Evolutionary conservation across 164 flowering plant species (phyloP), one percentile per base, ranked within the genome.

Genomic region (Magnolia sinica): DNA sequence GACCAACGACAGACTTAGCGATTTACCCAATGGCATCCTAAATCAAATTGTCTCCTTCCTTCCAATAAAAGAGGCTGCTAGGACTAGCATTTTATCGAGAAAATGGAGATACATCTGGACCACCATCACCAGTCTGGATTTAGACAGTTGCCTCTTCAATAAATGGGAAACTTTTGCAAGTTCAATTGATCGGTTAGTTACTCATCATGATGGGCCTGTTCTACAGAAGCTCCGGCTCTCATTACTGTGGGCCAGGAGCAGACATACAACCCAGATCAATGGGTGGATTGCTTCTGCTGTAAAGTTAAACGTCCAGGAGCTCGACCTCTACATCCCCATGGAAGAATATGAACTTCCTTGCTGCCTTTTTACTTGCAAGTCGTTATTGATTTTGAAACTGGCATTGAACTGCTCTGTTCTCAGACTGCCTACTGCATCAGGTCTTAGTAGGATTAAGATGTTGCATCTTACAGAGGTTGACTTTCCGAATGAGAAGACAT

Each of bases 41-140:
- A 7, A 7, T 37, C 76, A 64, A 20, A 74, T 74, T 14, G 27
- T 74, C 18, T 64, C 58, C 14, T 74, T 74, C 58, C 59, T 74
- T 10, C 70, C 69, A 2, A 37, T 64, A 4, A 37, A 74, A 74
- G 76, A 64, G 4, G 76, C 70, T 18, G n/a, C 64, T 23, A 64
- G 68, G 16, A 74, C 76, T 4, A 71, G 74, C 18, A 22, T 74
- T 22, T 65, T 74, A 50, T 65, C 68, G 4, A 64, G n/a, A 18
- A 61, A 59, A 31, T 74, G 68, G 51, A 50, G 69, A 64, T 11
- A 74, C 78, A 13, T 13, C 51, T 45, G 71, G 64, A 19, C 37
- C 4, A 67, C 68, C 3, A 69, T 63, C 2, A 3, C 27, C 1
- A 23, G 10, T 4, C 45, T 71, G 9, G 61, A 71, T 4, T 27